A percentile compares a stretch with the other conserved stretches of the same genome.
These are phyloP conservation scores for Botrytis sinoallii DNA, from an alignment of 2,329 filamentous ascomycete species.

Conservation along the genomic window DNA sequence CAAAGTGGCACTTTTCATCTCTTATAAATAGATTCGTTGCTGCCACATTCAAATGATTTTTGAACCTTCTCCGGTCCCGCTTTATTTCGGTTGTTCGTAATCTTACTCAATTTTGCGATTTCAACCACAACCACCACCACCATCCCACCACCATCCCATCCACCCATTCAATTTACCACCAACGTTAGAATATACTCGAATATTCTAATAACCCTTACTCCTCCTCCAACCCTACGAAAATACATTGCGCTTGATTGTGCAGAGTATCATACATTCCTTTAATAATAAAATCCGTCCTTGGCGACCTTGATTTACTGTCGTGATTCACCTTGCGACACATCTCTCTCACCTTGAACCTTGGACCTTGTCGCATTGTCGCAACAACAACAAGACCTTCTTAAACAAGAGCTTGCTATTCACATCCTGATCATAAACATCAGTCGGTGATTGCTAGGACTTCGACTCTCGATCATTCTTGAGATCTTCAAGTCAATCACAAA, in stretches of 20 bases:
- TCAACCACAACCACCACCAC: constrained; percentile 1
- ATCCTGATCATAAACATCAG: constrained; percentile 6
- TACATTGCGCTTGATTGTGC: constrained; percentile 8
- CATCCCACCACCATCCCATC: not conserved
- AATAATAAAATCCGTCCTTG: not conserved
- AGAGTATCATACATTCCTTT: constrained; percentile 18
- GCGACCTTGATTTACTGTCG: not conserved
- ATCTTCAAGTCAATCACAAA: constrained; percentile 3
- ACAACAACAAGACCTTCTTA: not conserved
- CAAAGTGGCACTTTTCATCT: not conserved
- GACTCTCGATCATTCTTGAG: not conserved
- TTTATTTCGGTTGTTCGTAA: constrained; percentile 20
- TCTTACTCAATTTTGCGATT: constrained; percentile 10
- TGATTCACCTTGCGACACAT: constrained; percentile 5
- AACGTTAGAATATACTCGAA: not conserved
- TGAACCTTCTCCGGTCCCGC: not conserved
- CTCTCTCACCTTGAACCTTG: not conserved
- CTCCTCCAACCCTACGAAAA: not conserved
- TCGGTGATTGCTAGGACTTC: not conserved
- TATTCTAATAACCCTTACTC: not conserved
- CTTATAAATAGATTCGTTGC: constrained; percentile 13
- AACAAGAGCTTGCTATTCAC: not conserved
- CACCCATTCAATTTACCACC: not conserved
- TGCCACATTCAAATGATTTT: not conserved
- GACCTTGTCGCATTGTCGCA: not conserved